phyloP scores from a whole-genome alignment of 331 rosid genomes.

The Acacia pycnantha region DNA sequence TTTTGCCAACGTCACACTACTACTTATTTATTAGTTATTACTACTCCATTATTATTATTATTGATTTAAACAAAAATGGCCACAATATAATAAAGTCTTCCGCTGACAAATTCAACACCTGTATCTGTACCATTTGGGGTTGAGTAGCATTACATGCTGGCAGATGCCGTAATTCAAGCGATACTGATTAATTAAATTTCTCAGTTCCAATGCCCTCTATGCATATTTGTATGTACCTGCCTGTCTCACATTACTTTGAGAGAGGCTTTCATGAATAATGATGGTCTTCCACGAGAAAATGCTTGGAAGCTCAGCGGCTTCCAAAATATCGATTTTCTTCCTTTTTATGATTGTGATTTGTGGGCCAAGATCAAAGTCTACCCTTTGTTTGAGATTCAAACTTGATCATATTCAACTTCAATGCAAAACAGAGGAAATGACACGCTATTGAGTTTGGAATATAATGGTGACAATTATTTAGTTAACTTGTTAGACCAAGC shows the following conservation, averaged over 20 bases:
- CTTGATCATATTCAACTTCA: not conserved
- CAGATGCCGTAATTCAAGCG: too few relatives aligned
- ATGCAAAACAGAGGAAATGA: not conserved
- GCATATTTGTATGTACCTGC: not conserved
- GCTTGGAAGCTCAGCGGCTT: not conserved
- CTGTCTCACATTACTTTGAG: not conserved
- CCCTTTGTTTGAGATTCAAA: not conserved
- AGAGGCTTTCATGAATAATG: not conserved
- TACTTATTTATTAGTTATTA: too few relatives aligned
- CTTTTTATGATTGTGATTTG: not conserved
- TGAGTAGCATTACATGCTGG: too few relatives aligned
- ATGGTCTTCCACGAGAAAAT: not conserved
- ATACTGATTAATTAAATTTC: too few relatives aligned
- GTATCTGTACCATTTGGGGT: too few relatives aligned
- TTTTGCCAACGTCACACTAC: not conserved
- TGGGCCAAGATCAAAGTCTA: not conserved
- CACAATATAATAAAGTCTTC: not conserved
- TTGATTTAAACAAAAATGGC: not conserved
- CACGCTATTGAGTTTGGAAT: not conserved
- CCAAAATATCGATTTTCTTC: too few relatives aligned
- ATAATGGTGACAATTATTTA: not conserved
- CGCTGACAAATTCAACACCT: not conserved
- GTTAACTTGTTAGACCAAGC: not conserved
- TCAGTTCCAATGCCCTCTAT: too few relatives aligned
- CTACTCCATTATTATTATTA: too few relatives aligned